Evolutionary conservation across 1,284 basidiomycete species (phyloP).

Genomic region (Thecaphora frezii): DNA sequence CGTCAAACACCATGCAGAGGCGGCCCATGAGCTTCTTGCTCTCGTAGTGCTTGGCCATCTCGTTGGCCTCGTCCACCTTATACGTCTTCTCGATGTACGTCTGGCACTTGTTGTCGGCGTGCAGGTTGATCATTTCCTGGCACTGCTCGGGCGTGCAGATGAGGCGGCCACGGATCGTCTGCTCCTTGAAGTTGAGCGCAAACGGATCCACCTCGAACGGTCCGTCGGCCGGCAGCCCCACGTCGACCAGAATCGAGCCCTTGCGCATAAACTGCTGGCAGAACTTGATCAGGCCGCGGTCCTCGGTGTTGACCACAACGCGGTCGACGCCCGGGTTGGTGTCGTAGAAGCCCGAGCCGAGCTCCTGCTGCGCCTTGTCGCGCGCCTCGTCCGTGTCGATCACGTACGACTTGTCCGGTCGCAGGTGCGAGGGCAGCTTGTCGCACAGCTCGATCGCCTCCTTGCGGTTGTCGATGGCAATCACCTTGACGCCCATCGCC

Average conservation of each 20-base stretch:
- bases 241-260: conserved; percentile 43
- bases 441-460: conserved; percentile 25
- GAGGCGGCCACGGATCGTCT: conserved; percentile 43
- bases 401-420: conserved; percentile 41
- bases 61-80: conserved; percentile 42
- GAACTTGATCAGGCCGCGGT: conserved; percentile 32
- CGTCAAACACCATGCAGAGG: conserved; percentile 37
- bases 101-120: conserved; percentile 32
- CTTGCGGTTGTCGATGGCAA: conserved; percentile 54
- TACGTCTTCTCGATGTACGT: conserved; percentile 49
- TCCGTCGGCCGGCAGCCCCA: conserved; percentile 44
- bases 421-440: conserved; percentile 31
- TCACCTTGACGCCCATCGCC: conserved; percentile 58
- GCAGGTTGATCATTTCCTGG: conserved; percentile 47
- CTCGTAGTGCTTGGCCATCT: conserved; percentile 43
- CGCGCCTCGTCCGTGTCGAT: conserved; percentile 37
- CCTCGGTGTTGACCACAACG: conserved; percentile 46
- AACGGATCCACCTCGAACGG: conserved; percentile 45
- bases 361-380: conserved; percentile 33
- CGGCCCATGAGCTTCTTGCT: conserved; percentile 38
- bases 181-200: conserved; percentile 50
- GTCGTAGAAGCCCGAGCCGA: conserved; percentile 39
- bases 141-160: conserved; percentile 49
- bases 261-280: conserved; percentile 47
- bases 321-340: conserved; percentile 48